Percentiles rank a stretch among this genome's conserved stretches.
Evolutionary conservation across 441 rosid genomes (phyloP).

Genomic region (Populus hybrid): DNA sequence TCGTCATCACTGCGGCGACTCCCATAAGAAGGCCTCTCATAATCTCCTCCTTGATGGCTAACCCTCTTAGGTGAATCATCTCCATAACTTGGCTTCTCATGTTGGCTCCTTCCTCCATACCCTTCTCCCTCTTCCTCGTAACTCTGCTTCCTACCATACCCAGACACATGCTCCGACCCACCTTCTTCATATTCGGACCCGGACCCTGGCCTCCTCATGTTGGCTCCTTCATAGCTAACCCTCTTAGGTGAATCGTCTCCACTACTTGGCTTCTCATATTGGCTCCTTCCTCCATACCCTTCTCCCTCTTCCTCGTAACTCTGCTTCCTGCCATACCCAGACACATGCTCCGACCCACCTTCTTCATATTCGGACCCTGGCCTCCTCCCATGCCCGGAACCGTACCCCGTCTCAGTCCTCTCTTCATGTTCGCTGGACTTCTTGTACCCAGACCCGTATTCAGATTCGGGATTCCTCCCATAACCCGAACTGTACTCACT

Average conservation of each 20-base stretch:
- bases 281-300: not conserved
- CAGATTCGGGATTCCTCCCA: conserved; percentile 5
- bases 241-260: not conserved
- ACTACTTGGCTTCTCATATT: conserved; percentile 23
- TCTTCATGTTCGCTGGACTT: conserved; percentile 16
- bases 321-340: conserved; percentile 1
- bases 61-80: not conserved
- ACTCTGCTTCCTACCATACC: not conserved
- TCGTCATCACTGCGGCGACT: conserved; percentile 22
- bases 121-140: not conserved
- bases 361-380: conserved; percentile 25
- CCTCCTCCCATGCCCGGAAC: conserved; percentile 32
- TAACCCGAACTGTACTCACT: not conserved
- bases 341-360: not conserved
- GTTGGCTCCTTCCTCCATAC: conserved; percentile 6
- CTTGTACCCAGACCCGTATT: conserved; percentile 30
- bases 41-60: conserved; percentile 32
- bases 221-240: conserved; percentile 24
- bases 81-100: conserved; percentile 15
- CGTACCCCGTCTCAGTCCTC: conserved; percentile 26
- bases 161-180: not conserved
- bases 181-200: conserved; percentile 24
- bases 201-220: conserved; percentile 16
- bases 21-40: conserved; percentile 33
- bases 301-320: not conserved